Evolutionary conservation across 2,329 filamentous ascomycete genomes (phyloP).

Genomic region (Aspergillus carbonarius): DNA sequence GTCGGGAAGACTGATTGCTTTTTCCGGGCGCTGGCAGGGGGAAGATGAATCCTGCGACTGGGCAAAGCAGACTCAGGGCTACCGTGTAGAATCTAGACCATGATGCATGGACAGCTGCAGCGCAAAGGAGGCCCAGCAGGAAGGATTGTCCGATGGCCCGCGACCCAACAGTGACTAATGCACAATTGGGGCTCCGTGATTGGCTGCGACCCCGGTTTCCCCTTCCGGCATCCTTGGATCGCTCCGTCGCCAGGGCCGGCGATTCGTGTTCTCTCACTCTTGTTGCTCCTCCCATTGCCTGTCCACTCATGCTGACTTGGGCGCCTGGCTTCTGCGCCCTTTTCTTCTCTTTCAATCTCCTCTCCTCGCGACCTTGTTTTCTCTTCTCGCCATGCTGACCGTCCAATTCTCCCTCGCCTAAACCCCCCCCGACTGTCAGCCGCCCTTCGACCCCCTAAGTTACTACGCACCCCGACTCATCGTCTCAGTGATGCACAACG

Average conservation of each 20-base stretch:
- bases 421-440: neutral
- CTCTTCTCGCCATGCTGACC: neutral
- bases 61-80: slow-evolving; percentile 1
- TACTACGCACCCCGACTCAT: slow-evolving; percentile 17
- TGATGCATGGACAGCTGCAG: neutral
- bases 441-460: slow-evolving; percentile 6
- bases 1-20: neutral
- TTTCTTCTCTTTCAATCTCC: neutral
- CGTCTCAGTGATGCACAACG: slow-evolving; percentile 20
- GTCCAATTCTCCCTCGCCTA: neutral
- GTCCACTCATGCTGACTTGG: neutral
- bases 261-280: neutral
- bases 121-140: neutral
- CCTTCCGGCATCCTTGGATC: neutral
- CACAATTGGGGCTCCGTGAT: neutral
- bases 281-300: neutral
- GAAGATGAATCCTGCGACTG: neutral
- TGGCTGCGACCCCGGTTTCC: neutral
- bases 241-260: neutral
- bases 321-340: neutral
- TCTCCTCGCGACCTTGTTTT: neutral
- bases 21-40: neutral
- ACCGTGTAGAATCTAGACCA: slow-evolving; percentile 7
- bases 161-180: neutral
- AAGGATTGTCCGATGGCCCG: neutral